These are phyloP conservation scores for Trichophyton benhamiae DNA, from an alignment of 2,329 filamentous ascomycete species.

Conservation along the genomic window DNA sequence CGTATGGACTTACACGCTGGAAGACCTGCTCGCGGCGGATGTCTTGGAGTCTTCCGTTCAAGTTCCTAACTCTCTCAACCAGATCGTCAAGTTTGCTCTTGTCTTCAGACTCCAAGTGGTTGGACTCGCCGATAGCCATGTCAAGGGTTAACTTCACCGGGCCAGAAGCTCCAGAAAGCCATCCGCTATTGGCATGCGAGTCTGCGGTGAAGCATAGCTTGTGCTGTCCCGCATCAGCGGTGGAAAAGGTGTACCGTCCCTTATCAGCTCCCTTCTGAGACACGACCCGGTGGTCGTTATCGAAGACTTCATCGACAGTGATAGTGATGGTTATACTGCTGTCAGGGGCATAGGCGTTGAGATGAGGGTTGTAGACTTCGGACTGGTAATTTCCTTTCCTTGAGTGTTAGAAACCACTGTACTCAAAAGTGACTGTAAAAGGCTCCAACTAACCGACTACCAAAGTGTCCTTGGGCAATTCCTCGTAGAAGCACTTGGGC, in stretches of 20 bases:
- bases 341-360: conserved; percentile 57
- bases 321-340: conserved; percentile 72
- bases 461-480: conserved; percentile 91
- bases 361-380: conserved; percentile 66
- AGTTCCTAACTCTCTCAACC: conserved; percentile 72
- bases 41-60: conserved; percentile 77
- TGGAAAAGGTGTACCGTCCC: conserved; percentile 90
- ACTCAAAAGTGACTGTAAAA: background rate
- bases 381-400: conserved; percentile 66
- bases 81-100: conserved; percentile 89
- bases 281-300: conserved; percentile 94
- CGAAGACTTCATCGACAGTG: conserved; percentile 89
- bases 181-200: conserved; percentile 52
- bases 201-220: conserved; percentile 88
- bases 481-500: conserved; percentile 96
- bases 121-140: conserved; percentile 87
- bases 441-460: conserved; percentile 54
- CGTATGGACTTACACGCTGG: conserved; percentile 55
- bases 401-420: background rate
- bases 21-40: conserved; percentile 92
- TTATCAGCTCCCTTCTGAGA: conserved; percentile 63
- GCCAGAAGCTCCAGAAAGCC: conserved; percentile 59
- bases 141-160: conserved; percentile 77
- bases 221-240: conserved; percentile 90
- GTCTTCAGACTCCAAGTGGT: conserved; percentile 83